Percentiles rank a stretch among this genome's conserved stretches.
Conservation (phyloP, 352 stramenopile species). For the Globisporangium barbulae region DNA sequence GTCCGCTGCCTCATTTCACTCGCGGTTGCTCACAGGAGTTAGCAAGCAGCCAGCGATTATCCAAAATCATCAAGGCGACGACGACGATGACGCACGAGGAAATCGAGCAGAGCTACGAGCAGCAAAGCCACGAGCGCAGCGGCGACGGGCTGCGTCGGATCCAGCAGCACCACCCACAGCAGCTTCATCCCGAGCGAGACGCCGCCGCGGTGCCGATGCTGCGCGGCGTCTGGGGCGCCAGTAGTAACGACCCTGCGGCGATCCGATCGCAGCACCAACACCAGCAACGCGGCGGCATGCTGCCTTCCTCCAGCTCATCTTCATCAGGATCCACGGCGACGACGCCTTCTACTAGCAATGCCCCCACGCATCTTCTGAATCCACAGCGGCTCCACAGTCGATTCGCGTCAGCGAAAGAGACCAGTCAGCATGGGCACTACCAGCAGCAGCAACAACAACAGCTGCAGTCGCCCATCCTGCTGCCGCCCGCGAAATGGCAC, state of each 20-base stretch:
- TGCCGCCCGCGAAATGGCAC: slow-evolving; percentile 4
- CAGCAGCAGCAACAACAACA: neutral
- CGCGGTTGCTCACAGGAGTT: no score
- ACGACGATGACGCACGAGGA: no score
- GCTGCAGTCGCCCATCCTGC: slow-evolving; percentile 1
- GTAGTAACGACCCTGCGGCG: neutral
- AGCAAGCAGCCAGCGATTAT: no score
- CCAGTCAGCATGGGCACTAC: neutral
- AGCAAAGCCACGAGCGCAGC: no score
- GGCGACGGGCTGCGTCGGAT: no score
- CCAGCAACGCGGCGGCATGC: neutral
- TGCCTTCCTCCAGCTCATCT: neutral
- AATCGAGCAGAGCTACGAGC: no score
- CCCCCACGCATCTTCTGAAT: neutral
- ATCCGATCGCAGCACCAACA: neutral
- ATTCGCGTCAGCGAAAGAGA: neutral
- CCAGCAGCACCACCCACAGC: neutral
- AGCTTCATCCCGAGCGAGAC: neutral
- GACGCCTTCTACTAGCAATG: neutral
- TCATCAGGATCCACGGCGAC: neutral
- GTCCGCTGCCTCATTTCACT: no score
- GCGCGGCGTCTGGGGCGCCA: neutral
- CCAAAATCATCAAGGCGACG: no score
- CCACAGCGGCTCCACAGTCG: neutral
- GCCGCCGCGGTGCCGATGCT: neutral